Percentiles rank a stretch among this genome's conserved stretches.
Conservation (phyloP, 306 rosid genomes). For the Prunus mume region DNA sequence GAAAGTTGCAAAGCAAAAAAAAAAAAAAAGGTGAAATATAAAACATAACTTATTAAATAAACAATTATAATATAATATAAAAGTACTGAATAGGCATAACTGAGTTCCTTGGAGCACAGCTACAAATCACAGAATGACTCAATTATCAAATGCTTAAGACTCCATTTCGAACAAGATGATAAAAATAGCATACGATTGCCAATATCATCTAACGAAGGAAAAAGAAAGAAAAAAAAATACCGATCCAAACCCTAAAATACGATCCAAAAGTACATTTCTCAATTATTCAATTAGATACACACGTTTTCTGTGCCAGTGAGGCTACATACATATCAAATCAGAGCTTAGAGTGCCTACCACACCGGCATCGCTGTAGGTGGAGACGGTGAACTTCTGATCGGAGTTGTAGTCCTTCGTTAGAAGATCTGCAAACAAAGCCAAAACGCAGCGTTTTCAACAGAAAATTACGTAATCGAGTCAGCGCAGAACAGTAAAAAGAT, state of each 20-base stretch:
- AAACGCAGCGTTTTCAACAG: slow-evolving; percentile 20
- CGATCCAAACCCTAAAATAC: background rate
- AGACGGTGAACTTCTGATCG: slow-evolving; percentile 77
- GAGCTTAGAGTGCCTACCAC: slow-evolving; percentile 47
- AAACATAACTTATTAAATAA: background rate
- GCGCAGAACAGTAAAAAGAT: background rate
- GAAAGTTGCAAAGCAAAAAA: background rate
- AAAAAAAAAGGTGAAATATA: background rate
- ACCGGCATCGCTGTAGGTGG: slow-evolving; percentile 70
- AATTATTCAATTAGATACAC: background rate
- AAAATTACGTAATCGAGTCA: slow-evolving; percentile 4
- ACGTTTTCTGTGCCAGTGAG: background rate
- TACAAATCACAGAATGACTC: background rate
- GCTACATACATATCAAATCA: background rate
- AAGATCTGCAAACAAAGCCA: slow-evolving; percentile 56
- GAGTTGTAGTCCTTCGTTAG: slow-evolving; percentile 69
- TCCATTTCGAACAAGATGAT: background rate
- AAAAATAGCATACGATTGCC: background rate
- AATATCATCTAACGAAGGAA: background rate
- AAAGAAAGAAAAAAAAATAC: background rate
- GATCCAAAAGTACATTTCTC: background rate
- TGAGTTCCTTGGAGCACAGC: background rate
- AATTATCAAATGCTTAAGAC: background rate
- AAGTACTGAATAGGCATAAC: too few relatives aligned
- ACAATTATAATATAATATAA: background rate